Evolutionary conservation across 306 rosid species (phyloP), one percentile per base, ranked within the genome.

Genomic region (Cucurbita moschata): DNA sequence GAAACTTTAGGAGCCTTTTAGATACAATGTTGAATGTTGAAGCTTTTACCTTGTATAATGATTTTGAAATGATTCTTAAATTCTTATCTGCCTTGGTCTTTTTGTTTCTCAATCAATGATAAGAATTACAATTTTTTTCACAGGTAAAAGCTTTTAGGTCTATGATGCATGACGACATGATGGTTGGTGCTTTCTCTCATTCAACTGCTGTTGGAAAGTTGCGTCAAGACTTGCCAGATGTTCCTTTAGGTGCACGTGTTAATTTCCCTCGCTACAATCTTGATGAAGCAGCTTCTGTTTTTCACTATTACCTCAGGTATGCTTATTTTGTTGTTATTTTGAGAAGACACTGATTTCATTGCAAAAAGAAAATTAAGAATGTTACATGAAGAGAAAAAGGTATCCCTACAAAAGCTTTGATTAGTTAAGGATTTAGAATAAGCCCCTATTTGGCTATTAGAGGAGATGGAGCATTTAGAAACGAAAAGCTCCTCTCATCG

Each of bases 101-200:
- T 51, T 26, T 30, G 4, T 38, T 66, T 1, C 35, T 30, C 3
- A 21, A 19, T 67, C 55, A 67, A 67, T 67, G 72, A 67, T 46
- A 6, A 44, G 30, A 65, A 18, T 65, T 68, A 14, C 73, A 50
- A 46, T 21, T 75, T 2, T 42, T 78, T 58, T 84, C 77, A 85
- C 89, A 94, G 99, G 99, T 94, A 78, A 94, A 89, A 26, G 89
- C 99, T 75, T 94, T 94, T 87, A 84, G 99, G 85, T 79, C 95
- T 68, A 91, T 94, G 99, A 80, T 42, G 84, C 88, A 94, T 69
- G 74, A 91, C 79, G 95, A 86, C 79, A 89, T 94, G 98, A 90
- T 94, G 97, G 96, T 91, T 58, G 99, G 99, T 46, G 99, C 95
- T 12, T 90, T 94, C 82, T 91, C 96, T 77, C 99, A 91, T 81